These are phyloP conservation scores for Saccharomyces pastorianus DNA, from an alignment of 1,139 yeast genomes.

Conservation along the genomic window DNA sequence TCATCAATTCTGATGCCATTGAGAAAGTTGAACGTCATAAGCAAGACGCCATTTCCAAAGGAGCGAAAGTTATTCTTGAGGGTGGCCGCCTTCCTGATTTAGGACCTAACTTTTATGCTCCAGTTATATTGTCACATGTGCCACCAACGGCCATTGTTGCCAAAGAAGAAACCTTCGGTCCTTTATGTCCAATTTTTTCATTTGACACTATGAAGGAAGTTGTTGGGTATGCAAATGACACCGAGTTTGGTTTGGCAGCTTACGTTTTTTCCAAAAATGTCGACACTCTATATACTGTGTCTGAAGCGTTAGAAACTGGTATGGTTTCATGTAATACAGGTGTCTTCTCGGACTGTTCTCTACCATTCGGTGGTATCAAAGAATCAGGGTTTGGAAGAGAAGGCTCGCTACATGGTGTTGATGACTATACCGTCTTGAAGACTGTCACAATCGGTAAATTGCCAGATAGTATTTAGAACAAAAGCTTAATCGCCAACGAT, in stretches of 20 bases:
- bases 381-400: conserved; percentile 80
- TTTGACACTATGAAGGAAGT: conserved; percentile 65
- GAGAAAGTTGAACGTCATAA: conserved; percentile 65
- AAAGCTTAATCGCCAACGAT: not conserved
- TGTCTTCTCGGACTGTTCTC: conserved; percentile 56
- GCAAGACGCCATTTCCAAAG: conserved; percentile 63
- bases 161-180: conserved; percentile 83
- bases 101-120: conserved; percentile 69
- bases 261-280: conserved; percentile 68
- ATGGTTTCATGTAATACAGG: conserved; percentile 80
- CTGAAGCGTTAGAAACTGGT: conserved; percentile 69
- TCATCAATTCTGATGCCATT: conserved; percentile 61
- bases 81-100: conserved; percentile 61
- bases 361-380: conserved; percentile 78
- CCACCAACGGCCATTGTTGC: conserved; percentile 55
- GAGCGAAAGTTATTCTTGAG: conserved; percentile 56
- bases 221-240: conserved; percentile 57
- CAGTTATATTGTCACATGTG: conserved; percentile 64
- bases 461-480: conserved; percentile 7
- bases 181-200: conserved; percentile 69
- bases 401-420: conserved; percentile 68
- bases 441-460: conserved; percentile 44
- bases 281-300: conserved; percentile 52
- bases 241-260: conserved; percentile 68
- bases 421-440: conserved; percentile 63